phyloP scores from a whole-genome alignment of 192 early-diverging fungal species.

The Coemansia sp. region DNA sequence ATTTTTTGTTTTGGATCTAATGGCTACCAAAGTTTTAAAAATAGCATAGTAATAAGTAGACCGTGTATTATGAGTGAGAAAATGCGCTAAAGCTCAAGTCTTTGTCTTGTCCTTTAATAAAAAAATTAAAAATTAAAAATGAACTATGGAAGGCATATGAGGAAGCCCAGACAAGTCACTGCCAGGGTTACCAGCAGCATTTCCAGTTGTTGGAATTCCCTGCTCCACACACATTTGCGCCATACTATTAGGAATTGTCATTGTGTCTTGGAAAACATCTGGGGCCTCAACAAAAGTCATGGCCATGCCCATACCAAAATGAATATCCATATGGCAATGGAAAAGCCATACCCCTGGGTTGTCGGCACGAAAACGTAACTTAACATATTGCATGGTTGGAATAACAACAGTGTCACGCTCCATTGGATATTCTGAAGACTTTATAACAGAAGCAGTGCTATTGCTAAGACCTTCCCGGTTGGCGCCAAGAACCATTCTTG shows the following conservation, averaged over 20 bases:
- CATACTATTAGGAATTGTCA: slow-evolving; percentile 49
- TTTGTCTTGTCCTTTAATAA: too few species aligned
- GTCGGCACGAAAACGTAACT: slow-evolving; percentile 68
- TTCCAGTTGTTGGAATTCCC: slow-evolving; percentile 59
- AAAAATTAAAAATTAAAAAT: too few species aligned
- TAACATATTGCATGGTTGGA: slow-evolving; percentile 56
- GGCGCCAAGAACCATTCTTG: neutral
- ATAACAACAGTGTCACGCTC: slow-evolving; percentile 72
- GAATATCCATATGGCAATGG: slow-evolving; percentile 70
- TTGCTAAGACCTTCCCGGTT: neutral
- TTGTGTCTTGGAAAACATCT: slow-evolving; percentile 50
- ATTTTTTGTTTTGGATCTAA: too few species aligned
- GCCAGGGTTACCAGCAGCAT: slow-evolving; percentile 69
- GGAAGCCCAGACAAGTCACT: slow-evolving; percentile 49
- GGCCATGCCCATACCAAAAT: slow-evolving; percentile 67
- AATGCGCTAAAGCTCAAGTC: too few species aligned
- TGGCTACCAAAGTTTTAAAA: too few species aligned
- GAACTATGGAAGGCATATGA: too few species aligned
- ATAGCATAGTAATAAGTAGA: too few species aligned
- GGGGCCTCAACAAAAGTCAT: slow-evolving; percentile 68
- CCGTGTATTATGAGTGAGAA: too few species aligned
- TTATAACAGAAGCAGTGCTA: neutral
- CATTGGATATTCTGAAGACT: slow-evolving; percentile 14
- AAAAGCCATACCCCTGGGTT: slow-evolving; percentile 81
- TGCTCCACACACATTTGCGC: slow-evolving; percentile 59